These are phyloP conservation scores for Trypethelium eluteriae DNA, from an alignment of 495 filamentous ascomycete genomes.

Conservation along the genomic window DNA sequence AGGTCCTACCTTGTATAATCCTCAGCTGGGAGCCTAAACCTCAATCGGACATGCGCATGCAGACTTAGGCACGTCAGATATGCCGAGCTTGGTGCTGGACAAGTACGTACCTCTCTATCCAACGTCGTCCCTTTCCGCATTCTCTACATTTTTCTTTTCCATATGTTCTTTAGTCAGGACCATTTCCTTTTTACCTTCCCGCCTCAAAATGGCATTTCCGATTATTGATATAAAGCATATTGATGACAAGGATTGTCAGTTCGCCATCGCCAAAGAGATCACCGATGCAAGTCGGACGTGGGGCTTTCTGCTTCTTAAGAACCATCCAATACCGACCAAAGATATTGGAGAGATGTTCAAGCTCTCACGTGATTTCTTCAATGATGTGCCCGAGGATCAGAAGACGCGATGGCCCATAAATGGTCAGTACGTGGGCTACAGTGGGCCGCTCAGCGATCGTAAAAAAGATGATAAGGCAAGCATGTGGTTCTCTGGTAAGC, in stretches of 20 bases:
- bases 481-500: slow-evolving; percentile 16
- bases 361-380: slow-evolving; percentile 14
- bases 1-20: no score
- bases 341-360: slow-evolving; percentile 17
- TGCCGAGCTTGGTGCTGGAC: no score
- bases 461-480: slow-evolving; percentile 18
- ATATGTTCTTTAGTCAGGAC: no score
- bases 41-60: no score
- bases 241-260: slow-evolving; percentile 12
- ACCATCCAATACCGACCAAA: slow-evolving; percentile 16
- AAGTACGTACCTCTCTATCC: no score
- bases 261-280: slow-evolving; percentile 16
- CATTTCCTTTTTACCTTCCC: not conserved
- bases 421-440: slow-evolving; percentile 15
- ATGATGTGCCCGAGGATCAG: not conserved
- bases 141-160: no score
- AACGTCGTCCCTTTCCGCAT: no score
- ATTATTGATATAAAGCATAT: slow-evolving; percentile 16
- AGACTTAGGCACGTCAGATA: no score
- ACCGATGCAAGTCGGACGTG: slow-evolving; percentile 17
- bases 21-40: no score
- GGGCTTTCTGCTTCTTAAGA: slow-evolving; percentile 18
- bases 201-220: slow-evolving; percentile 13
- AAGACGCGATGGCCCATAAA: slow-evolving; percentile 18
- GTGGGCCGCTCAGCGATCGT: slow-evolving; percentile 12